These are phyloP conservation scores for Neofusicoccum sp. DNA, from an alignment of 2,329 filamentous ascomycete species.

Conservation along the genomic window DNA sequence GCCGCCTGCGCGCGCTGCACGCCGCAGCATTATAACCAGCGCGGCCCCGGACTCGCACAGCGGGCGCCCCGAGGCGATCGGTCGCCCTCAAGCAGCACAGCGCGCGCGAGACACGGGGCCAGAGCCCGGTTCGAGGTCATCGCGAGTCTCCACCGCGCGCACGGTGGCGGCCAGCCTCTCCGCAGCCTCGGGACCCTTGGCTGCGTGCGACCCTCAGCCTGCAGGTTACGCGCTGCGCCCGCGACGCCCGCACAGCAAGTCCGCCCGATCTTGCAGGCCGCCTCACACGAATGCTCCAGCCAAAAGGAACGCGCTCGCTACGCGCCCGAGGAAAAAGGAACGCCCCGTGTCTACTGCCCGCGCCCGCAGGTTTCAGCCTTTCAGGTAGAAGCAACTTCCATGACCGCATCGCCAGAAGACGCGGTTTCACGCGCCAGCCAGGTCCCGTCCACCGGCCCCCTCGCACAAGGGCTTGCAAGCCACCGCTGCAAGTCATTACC, in stretches of 20 bases:
- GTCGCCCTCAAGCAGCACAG: conserved; percentile 17
- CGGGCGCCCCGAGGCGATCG: conserved; percentile 13
- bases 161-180: conserved; percentile 11
- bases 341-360: conserved; percentile 1
- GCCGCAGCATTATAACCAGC: conserved; percentile 17
- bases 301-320: conserved; percentile 18
- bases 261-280: conserved; percentile 22
- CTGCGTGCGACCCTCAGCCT: conserved; percentile 8
- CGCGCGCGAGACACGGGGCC: conserved; percentile 13
- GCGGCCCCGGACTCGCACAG: conserved; percentile 12
- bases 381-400: conserved; percentile 17
- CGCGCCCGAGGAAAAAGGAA: conserved; percentile 20
- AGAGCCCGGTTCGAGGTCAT: conserved; percentile 20
- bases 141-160: conserved; percentile 8
- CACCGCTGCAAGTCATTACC: conserved; percentile 44
- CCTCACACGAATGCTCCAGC: conserved; percentile 18
- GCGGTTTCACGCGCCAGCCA: conserved; percentile 11
- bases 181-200: conserved; percentile 18
- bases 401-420: conserved; percentile 13
- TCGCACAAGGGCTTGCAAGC: conserved; percentile 30
- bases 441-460: conserved; percentile 18
- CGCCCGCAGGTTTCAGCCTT: conserved; percentile 22
- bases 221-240: conserved; percentile 17
- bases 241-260: background rate
- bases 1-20: conserved; percentile 13